Conservation (phyloP, 208 protist species). For the Trichomonas tenax region DNA sequence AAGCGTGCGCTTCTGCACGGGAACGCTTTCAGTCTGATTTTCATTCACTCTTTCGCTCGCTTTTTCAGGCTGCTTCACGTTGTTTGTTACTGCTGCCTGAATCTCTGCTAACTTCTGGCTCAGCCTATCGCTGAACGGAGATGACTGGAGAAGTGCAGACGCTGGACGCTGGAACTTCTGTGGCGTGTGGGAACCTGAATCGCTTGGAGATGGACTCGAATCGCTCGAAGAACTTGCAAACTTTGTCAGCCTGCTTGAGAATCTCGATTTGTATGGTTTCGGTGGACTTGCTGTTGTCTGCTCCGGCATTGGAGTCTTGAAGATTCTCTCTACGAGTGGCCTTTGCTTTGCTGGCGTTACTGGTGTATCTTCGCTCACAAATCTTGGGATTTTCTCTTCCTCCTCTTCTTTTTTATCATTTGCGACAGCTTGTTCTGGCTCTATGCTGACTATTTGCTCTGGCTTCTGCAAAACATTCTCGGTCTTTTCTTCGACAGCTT, state of each 20-base stretch:
- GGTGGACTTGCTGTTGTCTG: not conserved
- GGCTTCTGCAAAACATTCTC: not conserved
- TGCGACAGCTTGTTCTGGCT: not conserved
- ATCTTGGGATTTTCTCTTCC: not conserved
- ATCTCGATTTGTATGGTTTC: not conserved
- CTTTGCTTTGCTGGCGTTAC: not conserved
- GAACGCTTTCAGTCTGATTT: not conserved
- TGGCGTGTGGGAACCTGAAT: not conserved
- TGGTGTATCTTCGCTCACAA: not conserved
- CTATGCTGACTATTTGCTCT: not conserved
- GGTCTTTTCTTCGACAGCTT: not conserved
- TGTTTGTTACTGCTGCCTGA: not conserved
- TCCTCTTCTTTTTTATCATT: not conserved
- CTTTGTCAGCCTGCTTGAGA: not conserved
- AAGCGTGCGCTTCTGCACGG: not conserved
- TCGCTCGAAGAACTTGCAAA: not conserved
- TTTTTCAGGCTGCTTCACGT: no score
- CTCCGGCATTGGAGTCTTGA: not conserved
- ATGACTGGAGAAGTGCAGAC: not conserved
- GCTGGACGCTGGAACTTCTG: not conserved
- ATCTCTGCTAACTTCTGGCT: not conserved
- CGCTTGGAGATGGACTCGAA: not conserved
- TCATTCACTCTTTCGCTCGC: not conserved
- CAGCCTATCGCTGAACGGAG: not conserved
- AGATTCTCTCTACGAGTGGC: not conserved